Evolutionary conservation across 2,329 filamentous ascomycete genomes (phyloP).

Genomic region (Microcera coccophila): DNA sequence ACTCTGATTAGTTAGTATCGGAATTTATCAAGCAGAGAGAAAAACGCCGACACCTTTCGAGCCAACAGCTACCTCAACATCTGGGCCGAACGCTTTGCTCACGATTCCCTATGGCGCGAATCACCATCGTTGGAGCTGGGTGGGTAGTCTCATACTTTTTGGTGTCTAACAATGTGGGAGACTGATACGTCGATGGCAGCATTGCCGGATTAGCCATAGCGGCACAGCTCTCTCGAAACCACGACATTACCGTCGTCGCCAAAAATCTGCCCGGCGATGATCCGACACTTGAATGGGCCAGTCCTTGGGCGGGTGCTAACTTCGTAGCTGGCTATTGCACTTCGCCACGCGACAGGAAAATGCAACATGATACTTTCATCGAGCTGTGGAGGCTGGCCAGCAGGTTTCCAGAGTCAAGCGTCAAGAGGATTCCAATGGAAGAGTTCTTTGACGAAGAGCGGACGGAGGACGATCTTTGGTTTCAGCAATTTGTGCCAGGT

Average conservation of each 20-base stretch:
- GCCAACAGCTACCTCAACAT: too few species aligned
- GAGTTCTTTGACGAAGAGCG: conserved; percentile 8
- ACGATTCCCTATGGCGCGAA: too few species aligned
- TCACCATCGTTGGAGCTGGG: not conserved
- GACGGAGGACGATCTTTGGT: too few species aligned
- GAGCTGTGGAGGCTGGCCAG: conserved; percentile 3
- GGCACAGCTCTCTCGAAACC: conserved; percentile 20
- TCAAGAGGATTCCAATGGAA: conserved; percentile 3
- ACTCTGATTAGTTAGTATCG: too few species aligned
- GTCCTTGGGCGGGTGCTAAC: conserved; percentile 32
- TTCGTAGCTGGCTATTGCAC: conserved; percentile 24
- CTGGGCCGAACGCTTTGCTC: too few species aligned
- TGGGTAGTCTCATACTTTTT: too few species aligned
- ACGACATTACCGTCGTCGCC: conserved; percentile 32
- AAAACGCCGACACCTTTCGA: too few species aligned
- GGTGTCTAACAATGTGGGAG: not conserved
- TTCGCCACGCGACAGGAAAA: conserved; percentile 18
- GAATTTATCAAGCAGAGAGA: too few species aligned
- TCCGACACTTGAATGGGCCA: conserved; percentile 26
- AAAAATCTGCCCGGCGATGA: conserved; percentile 29
- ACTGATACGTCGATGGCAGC: not conserved
- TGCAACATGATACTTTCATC: conserved; percentile 23
- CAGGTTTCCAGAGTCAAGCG: conserved; percentile 4
- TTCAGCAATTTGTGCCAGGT: too few species aligned
- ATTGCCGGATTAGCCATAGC: conserved; percentile 28